Conservation (phyloP, 164 flowering plant species). For the Nymphaea colorata region DNA sequence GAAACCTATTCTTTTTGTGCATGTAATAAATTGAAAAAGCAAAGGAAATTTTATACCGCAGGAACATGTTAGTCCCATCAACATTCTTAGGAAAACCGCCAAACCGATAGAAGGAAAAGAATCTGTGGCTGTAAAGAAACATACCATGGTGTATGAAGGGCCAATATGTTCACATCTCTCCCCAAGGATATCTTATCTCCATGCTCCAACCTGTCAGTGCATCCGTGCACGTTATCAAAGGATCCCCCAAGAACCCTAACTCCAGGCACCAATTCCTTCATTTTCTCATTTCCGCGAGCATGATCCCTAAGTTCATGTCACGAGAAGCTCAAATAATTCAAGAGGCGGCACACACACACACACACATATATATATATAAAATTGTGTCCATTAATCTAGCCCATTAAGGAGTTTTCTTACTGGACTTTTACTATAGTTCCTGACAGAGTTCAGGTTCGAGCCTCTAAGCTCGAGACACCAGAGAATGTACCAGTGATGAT, state of each 20-base stretch:
- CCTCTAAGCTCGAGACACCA: background rate
- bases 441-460: background rate
- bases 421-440: background rate
- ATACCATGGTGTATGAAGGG: conserved; percentile 93
- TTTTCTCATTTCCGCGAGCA: conserved; percentile 90
- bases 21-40: no score
- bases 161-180: conserved; percentile 31
- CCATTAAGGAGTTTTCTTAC: no score
- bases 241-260: conserved; percentile 85
- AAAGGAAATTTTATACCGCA: no score
- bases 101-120: no score
- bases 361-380: no score
- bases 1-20: no score
- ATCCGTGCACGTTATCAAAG: conserved; percentile 69
- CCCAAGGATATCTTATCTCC: conserved; percentile 70
- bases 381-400: no score
- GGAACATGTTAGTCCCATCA: no score
- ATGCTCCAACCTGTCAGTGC: conserved; percentile 66
- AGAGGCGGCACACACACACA: background rate
- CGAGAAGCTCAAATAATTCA: background rate
- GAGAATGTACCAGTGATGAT: conserved; percentile 67
- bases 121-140: background rate
- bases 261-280: conserved; percentile 67
- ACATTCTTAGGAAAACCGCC: no score
- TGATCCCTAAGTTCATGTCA: conserved; percentile 58